Base-by-base conservation (phyloP, 805 yeast genomes). In the Wickerhamiella bombiphila region DNA sequence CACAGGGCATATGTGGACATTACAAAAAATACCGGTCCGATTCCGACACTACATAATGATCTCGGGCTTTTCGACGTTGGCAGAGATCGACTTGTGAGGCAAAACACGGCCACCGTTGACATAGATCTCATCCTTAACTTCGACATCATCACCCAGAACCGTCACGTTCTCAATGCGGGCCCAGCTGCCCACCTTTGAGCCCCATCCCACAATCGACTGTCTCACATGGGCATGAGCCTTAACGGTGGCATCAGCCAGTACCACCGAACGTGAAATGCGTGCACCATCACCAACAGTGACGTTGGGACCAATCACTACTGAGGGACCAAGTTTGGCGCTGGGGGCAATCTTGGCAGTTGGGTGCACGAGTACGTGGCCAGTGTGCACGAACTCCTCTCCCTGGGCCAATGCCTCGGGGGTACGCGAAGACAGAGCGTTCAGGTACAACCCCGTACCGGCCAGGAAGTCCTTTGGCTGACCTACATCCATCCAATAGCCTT, bases 401-500 rank as follows among this genome's bases (percentile, higher is more conserved):
- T 67, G 56, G 44, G 76, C 72, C 59, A 86, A 74, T 50, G 66
- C 59, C 53, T 71, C 71, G 47, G 95, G 80, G 51, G 66, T 59
- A 66, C 77, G 82, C 74, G 80, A 80, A 54, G 88, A 63, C 58
- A 85, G 67, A 40, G 97, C 78, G 60, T 80, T 71, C 63, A 91
- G 72, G 72, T 86, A 91, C 48, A 88, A 69, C 53, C 85, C 76
- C 55, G 96, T 82, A 64, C 99, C 99, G 43, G 94, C 76, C 49
- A 91, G 67, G 77, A 85, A 91, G 67, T 91, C 99, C 75, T 88
- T 91, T 73, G 99, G 99, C 72, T 91, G 99, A 65, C 99, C 99
- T 52, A 91, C 96, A 65, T 91, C 99, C 98, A 91, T 91, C 99
- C 99, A 91, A 81, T 76, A 91, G 50, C 98, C 97, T 70, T 91